Evolutionary conservation across 257 asterid genomes (phyloP).

Genomic region (Leonotis leonurus): DNA sequence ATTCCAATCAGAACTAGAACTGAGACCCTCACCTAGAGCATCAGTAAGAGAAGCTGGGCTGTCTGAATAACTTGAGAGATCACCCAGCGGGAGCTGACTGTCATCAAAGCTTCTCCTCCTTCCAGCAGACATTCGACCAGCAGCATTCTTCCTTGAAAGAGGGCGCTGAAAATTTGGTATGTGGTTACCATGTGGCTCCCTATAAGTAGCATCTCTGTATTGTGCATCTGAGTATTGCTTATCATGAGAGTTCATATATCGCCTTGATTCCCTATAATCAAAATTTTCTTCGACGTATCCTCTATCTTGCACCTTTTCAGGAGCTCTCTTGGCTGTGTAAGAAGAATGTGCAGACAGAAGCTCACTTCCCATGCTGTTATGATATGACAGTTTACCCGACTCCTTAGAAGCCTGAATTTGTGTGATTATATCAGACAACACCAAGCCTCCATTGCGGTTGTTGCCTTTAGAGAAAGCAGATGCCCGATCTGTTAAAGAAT

Average conservation of each 20-base stretch:
- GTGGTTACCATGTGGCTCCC: constrained; percentile 58
- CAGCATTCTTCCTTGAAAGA: constrained; percentile 68
- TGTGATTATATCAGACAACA: constrained; percentile 80
- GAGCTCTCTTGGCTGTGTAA: constrained; percentile 61
- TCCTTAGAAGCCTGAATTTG: constrained; percentile 96
- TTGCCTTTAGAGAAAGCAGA: constrained; percentile 62
- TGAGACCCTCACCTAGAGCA: constrained; percentile 87
- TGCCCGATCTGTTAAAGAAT: constrained; percentile 47
- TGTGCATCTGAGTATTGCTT: constrained; percentile 62
- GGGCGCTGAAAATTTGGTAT: constrained; percentile 97
- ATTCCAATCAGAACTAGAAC: constrained; percentile 94
- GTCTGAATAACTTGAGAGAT: constrained; percentile 64
- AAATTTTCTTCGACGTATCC: constrained; percentile 59
- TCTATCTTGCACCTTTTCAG: constrained; percentile 71
- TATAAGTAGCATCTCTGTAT: constrained; percentile 58
- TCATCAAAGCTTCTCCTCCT: constrained; percentile 98
- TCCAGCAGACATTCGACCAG: constrained; percentile 81
- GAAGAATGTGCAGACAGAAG: constrained; percentile 49
- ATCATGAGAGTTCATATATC: constrained; percentile 53
- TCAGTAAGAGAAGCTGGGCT: constrained; percentile 88
- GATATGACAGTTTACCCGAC: constrained; percentile 60
- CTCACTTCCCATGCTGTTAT: constrained; percentile 51
- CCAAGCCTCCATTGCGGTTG: constrained; percentile 81
- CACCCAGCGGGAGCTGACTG: constrained; percentile 71
- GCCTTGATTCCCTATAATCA: constrained; percentile 69